Base-by-base conservation (phyloP, 2,329 filamentous ascomycete species). In the Plectosphaerella sp. region DNA sequence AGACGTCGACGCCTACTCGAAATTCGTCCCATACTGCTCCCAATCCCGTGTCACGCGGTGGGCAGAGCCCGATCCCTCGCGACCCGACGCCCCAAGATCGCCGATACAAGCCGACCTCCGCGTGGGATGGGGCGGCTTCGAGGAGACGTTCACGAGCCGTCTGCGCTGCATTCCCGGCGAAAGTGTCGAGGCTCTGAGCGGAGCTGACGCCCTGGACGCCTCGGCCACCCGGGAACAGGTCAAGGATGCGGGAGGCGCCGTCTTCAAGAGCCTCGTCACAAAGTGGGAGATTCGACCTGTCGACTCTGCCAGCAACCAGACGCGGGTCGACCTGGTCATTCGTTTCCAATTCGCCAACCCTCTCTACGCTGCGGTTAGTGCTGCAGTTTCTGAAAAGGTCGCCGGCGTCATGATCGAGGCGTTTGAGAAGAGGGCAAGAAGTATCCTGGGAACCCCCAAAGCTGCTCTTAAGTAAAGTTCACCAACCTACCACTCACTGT, bases 21-120 rank as follows among this genome's bases (percentile, higher is more conserved):
- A 76, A 58, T 99, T 97, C 77, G 83, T 99, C n/a, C 94, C 94
- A 11, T 97, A 95, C 79, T 96, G 93, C 72, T 80, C 83, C 43
- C 77, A 76, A 45, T 92, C 89, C 37, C 80, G 77, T 55, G 91
- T 97, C 41, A 96, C 91, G 2, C 76, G 78, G 53, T 91, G 87
- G 80, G 87, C 89, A 7, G 50, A 66, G 12, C 75, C 82, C 9
- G 14, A 14, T 7, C 48, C 48, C 24, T 16, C 24, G 11, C 75
- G 82, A 62, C 55, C 71, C 24, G 64, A 71, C 2, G 71, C 72
- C 25, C 76, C 75, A 42, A 72, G 70, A 43, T 89, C 82, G 77
- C 94, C 94, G 0, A 79, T 84, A 25, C 80, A 86, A 57, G 94
- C 90, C 14, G 86, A 88, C 63, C 76, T 99, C 12, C 87, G 86